Base-by-base conservation (phyloP, 257 asterid genomes). In the Primulina tabacum region DNA sequence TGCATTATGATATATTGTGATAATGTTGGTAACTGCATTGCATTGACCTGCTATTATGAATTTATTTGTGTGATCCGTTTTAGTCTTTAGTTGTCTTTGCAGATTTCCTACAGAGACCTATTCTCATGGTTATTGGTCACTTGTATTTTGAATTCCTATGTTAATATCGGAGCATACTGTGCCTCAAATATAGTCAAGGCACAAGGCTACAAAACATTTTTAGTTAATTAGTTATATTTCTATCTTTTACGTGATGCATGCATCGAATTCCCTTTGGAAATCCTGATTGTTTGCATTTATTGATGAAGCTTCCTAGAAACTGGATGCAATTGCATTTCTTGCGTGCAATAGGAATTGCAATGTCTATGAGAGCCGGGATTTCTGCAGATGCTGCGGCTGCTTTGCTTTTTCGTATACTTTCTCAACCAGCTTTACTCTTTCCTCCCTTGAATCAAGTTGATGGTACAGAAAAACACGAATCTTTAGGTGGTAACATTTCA, bases 311-410 rank as follows among this genome's bases (percentile, higher is more conserved):
- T 66, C 97, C 99, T 34, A 82, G 97, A 80, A 93, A 93, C 61
- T 94, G 99, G 99, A 89, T 94, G 99, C 97, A 94, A 77, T 84
- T 94, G 87, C 99, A 94, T 84, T 94, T 94, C 75, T 82, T 94
- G 80, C 97, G 96, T 71, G 99, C 97, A 52, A 94, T 94, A 65
- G 99, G 99, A 61, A 83, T 87, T 67, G 99, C 97, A 24, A 94
- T 94, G 97, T 94, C 99, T 72, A 91, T 94, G 97, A 86, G 99
- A 83, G 92, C 89, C 67, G 99, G 97, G 56, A 85, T 94, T 75
- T 91, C 99, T 64, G 97, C 99, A 40, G 99, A 91, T 83, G 81
- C 97, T 66, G 99, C 99, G 32, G 99, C 97, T 82, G 97, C 99
- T 75, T 83, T 94, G 71, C 99, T 94, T 82, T 94, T 94, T 50